Evolutionary conservation across 352 stramenopile species (phyloP).

Genomic region (Blastocystis sp.): DNA sequence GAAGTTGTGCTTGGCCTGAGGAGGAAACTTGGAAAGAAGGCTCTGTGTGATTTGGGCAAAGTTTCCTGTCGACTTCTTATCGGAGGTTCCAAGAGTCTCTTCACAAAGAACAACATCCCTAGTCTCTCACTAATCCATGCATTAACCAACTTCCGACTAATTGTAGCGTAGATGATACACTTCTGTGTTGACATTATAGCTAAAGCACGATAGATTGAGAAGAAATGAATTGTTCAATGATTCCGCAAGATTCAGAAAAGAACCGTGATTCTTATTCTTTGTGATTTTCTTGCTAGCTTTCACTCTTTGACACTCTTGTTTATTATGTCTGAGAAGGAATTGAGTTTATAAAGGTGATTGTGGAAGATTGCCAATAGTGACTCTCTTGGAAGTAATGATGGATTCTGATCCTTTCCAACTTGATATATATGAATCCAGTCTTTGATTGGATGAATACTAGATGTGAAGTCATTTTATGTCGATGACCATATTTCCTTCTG

Average conservation of each 20-base stretch:
- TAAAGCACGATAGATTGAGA: background rate
- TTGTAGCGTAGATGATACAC: slow-evolving; percentile 47
- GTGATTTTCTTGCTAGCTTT: slow-evolving; percentile 5
- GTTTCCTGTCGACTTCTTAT: slow-evolving; percentile 52
- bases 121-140: background rate
- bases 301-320: background rate
- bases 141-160: background rate
- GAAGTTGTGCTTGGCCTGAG: slow-evolving; percentile 45
- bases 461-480: background rate
- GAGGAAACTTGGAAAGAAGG: slow-evolving; percentile 49
- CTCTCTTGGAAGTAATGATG: too few relatives aligned
- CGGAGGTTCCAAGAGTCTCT: slow-evolving; percentile 19
- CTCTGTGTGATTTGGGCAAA: slow-evolving; percentile 56
- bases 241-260: background rate
- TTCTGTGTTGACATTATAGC: slow-evolving; percentile 33
- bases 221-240: background rate
- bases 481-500: background rate
- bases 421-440: background rate
- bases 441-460: background rate
- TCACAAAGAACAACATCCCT: slow-evolving; percentile 56
- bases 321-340: too few relatives aligned
- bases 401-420: background rate
- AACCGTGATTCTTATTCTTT: background rate
- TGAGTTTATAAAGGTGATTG: too few relatives aligned
- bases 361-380: too few relatives aligned